A percentile compares a stretch with the other conserved stretches of the same genome.
phyloP scores from a whole-genome alignment of 2,329 filamentous ascomycete species.

The Pseudogymnoascus sp. region DNA sequence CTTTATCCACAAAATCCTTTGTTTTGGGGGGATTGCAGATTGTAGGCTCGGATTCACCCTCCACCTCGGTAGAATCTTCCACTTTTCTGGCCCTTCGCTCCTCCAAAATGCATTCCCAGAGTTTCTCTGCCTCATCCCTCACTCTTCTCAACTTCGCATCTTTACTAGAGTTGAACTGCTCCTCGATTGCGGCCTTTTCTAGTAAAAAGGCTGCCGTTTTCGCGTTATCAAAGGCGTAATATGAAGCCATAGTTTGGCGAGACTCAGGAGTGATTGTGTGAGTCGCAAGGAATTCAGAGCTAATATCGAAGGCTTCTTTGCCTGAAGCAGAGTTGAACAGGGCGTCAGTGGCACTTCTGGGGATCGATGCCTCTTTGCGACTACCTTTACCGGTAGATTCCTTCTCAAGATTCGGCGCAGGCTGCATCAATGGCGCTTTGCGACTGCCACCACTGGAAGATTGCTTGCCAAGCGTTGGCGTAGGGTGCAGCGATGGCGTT shows the following conservation, averaged over 20 bases:
- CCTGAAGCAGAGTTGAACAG: neutral
- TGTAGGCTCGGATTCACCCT: neutral
- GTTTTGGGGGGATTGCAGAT: neutral
- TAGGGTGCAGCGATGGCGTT: too few species aligned
- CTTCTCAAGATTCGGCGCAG: too few species aligned
- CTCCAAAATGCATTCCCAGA: neutral
- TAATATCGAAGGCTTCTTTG: neutral
- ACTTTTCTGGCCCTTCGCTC: neutral
- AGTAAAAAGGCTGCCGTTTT: neutral
- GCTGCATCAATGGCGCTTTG: too few species aligned
- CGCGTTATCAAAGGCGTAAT: neutral
- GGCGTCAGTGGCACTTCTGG: neutral
- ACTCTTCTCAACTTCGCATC: neutral
- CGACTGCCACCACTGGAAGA: neutral
- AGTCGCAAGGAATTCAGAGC: neutral
- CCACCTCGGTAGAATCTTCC: neutral
- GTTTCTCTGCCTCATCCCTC: neutral
- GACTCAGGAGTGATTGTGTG: neutral
- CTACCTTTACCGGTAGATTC: neutral
- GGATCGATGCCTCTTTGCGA: neutral
- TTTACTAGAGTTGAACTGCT: neutral
- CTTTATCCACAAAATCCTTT: neutral
- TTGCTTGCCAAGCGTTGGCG: neutral
- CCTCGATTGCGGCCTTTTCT: neutral
- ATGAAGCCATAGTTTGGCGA: neutral